Evolutionary conservation across 768 basidiomycete species (phyloP), one percentile per base, ranked within the genome.

Genomic region (Peribolospora baueri): DNA sequence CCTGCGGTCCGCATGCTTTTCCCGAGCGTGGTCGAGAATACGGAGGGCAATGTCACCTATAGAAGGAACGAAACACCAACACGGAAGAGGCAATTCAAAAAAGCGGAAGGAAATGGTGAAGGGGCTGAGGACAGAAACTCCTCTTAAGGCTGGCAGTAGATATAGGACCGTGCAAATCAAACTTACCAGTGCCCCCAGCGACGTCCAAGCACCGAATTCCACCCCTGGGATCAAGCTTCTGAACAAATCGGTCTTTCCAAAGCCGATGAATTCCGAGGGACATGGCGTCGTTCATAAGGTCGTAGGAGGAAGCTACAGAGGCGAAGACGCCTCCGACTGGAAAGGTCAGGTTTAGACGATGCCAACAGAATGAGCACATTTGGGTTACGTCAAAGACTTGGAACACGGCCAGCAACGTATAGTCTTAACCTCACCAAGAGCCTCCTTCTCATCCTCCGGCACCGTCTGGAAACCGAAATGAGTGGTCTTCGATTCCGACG

Each of bases 201-300:
- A 97, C 84, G 65, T 98, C 93, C 54, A 97, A 79, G 68, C 86
- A 91, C 58, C 76, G 77, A 54, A 70, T 68, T 25, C 61, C 66
- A 1, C 81, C 81, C 57, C 75, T 78, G 54, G 75, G 75, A 49
- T 64, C 58, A 46, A 62, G 58, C 42, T 62, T 59, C 38, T 60
- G 55, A 48, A 65, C 59, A 40, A 84, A 84, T 13, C 79, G 73
- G 67, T 97, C 88, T 69, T 97, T 98, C 93, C 93, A 98, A 36
- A 98, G 71, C 54, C 93, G 76, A 65, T 97, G 93, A 7, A 97
- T 80, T 42, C 93, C 93, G 58, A 97, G 69, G 3, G 93, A 97
- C 68, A 88, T 84, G n/a, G 88, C 85, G 65, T 97, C 93, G 72
- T 98, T 98, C 91, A 98, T 93, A 46, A 95, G 68, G 68, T 97